Conservation (phyloP, 352 stramenopile genomes). For the Globisporangium spinosum region DNA sequence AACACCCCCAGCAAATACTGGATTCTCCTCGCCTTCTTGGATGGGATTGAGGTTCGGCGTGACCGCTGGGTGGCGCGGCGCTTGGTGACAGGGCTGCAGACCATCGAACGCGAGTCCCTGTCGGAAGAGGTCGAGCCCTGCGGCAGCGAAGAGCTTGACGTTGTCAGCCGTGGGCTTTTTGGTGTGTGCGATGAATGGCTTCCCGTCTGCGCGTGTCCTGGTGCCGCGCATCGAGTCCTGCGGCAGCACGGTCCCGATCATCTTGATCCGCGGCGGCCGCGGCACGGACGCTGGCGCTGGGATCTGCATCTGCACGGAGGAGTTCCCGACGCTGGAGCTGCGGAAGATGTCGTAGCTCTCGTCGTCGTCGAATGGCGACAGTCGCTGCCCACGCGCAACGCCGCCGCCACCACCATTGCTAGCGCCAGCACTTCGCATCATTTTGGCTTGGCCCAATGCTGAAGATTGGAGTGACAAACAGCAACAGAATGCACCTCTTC, state of each 20-base stretch:
- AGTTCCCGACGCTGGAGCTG: neutral
- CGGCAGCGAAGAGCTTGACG: constrained; percentile 39
- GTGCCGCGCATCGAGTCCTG: constrained; percentile 42
- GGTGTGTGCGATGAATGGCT: neutral
- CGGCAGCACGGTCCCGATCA: constrained; percentile 42
- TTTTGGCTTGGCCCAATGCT: neutral
- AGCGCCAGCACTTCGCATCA: neutral
- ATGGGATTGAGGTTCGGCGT: constrained; percentile 53
- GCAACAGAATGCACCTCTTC: neutral
- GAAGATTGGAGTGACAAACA: constrained; percentile 3
- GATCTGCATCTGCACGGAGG: constrained; percentile 3
- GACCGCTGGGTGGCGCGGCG: constrained; percentile 41
- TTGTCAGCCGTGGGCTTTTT: constrained; percentile 4
- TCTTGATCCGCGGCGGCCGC: constrained; percentile 21
- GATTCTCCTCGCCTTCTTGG: constrained; percentile 36
- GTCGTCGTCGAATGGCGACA: neutral
- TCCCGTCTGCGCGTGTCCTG: neutral
- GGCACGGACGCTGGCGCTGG: constrained; percentile 4
- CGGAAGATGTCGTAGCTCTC: constrained; percentile 9
- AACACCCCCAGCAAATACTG: constrained; percentile 1
- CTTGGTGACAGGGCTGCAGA: constrained; percentile 30
- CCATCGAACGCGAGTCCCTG: constrained; percentile 49
- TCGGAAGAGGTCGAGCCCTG: constrained; percentile 60
- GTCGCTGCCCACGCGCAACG: neutral
- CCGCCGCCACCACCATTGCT: too few species aligned